phyloP scores from a whole-genome alignment of 2,329 filamentous ascomycete species.

The Colletotrichum zoysiae region DNA sequence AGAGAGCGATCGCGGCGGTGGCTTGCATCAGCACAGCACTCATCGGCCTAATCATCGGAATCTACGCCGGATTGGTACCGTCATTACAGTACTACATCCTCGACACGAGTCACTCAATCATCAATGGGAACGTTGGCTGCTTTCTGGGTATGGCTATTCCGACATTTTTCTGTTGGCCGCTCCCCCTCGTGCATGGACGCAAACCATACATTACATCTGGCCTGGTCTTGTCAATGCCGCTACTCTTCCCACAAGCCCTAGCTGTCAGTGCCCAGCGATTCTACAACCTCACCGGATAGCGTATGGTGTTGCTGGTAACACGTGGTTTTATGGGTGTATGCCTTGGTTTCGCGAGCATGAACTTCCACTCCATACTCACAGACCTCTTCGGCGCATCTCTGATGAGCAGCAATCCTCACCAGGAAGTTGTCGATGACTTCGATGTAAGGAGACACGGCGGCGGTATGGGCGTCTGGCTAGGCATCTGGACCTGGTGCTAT shows the following conservation, averaged over 20 bases:
- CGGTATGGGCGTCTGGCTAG: conserved; percentile 84
- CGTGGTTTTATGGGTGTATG: conserved; percentile 75
- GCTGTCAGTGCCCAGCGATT: conserved; percentile 69
- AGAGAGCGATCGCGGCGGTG: conserved; percentile 75
- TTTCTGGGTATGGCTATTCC: conserved; percentile 79
- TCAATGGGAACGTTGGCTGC: conserved; percentile 80
- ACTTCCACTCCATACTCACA: conserved; percentile 77
- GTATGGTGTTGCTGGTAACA: conserved; percentile 71
- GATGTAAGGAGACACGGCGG: conserved; percentile 82
- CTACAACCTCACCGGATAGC: conserved; percentile 67
- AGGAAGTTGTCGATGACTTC: conserved; percentile 75
- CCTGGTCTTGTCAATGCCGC: conserved; percentile 76
- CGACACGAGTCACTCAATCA: conserved; percentile 74
- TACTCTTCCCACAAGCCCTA: conserved; percentile 82
- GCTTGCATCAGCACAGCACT: conserved; percentile 80
- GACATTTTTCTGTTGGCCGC: conserved; percentile 78
- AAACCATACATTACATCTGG: conserved; percentile 82
- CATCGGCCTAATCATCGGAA: conserved; percentile 77
- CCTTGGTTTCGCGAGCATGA: conserved; percentile 83
- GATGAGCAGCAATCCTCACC: conserved; percentile 78
- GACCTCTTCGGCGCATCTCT: conserved; percentile 83
- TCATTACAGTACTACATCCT: conserved; percentile 82
- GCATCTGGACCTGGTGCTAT: conserved; percentile 83
- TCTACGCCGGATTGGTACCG: conserved; percentile 84
- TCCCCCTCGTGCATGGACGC: conserved; percentile 80